These are phyloP conservation scores for Prunus yedoensis DNA, from an alignment of 331 rosid species.

Conservation along the genomic window DNA sequence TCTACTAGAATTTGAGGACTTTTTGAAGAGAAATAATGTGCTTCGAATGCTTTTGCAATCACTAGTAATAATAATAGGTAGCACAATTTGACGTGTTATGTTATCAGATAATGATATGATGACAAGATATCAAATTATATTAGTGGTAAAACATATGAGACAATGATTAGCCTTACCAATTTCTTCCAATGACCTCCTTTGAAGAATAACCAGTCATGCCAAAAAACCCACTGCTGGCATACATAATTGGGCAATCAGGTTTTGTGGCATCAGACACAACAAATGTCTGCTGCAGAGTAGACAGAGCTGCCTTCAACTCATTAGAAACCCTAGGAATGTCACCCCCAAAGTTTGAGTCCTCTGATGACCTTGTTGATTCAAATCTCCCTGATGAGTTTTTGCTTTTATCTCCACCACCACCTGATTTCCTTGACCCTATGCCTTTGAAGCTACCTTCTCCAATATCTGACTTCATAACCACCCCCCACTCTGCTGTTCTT, in stretches of 20 bases:
- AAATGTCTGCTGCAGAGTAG: conserved; percentile 82
- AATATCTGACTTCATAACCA: conserved; percentile 51
- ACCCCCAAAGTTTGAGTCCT: conserved; percentile 42
- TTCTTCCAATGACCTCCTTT: conserved; percentile 83
- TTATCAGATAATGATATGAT: not conserved
- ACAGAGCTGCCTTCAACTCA: conserved; percentile 77
- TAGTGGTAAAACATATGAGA: too few species aligned
- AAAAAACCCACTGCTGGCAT: conserved; percentile 91
- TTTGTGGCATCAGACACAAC: conserved; percentile 95
- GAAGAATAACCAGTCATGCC: conserved; percentile 88
- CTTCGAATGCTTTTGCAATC: too few species aligned
- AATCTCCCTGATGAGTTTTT: conserved; percentile 40
- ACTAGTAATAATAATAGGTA: not conserved
- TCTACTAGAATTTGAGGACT: too few species aligned
- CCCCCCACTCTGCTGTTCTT: conserved; percentile 88
- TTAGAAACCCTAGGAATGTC: conserved; percentile 71
- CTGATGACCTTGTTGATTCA: conserved; percentile 58
- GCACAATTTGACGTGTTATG: not conserved
- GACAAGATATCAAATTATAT: not conserved
- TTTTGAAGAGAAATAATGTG: too few species aligned
- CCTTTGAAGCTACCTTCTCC: conserved; percentile 47
- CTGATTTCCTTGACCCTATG: conserved; percentile 19
- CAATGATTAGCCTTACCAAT: conserved; percentile 61
- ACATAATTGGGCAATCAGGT: conserved; percentile 91
- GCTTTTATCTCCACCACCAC: conserved; percentile 42